Evolutionary conservation across 495 filamentous ascomycete species (phyloP), one percentile per base, ranked within the genome.

Genomic region (Lindgomyces ingoldianus): DNA sequence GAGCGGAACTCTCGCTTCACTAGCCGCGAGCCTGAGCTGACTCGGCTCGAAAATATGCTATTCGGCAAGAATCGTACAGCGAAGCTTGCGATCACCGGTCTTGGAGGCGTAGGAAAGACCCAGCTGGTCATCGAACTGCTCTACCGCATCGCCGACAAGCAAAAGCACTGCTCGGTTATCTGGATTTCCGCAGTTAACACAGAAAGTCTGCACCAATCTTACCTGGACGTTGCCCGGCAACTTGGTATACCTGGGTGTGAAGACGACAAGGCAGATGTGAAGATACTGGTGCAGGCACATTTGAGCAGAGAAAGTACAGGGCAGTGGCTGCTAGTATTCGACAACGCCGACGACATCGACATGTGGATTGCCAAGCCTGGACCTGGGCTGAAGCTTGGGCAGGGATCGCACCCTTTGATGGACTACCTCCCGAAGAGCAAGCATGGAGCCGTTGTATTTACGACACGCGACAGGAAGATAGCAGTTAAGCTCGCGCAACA

Each of bases 141-240:
- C 1, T 67, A 62, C 41, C 33, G 24, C 41, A 29, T 65, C 3
- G 39, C 21, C 30, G 57, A 67, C 12, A 57, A 25, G 10, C 30
- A 50, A 4, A 45, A 47, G 14, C 18, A 57, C 22, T 70, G 47
- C 57, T 66, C 63, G 0, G 41, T 70, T 16, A 54, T 70, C 26
- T 70, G 67, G 67, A 56, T 70, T 18, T 42, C 46, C 1, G 63
- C 63, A 41, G 27, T 33, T 4, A 67, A 49, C 45, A 61, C 52
- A 29, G 67, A 70, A 26, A 67, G 26, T n/a, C 73, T 85, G 29
- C 69, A 82, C 10, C 76, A 82, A 63, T 71, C 78, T 0, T 85
- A 79, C 66, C 14, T 39, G 8, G 69, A 73, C 0, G 78, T 84
- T 49, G 79, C 74, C 0, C 26, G 53, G 24, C 30, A 42, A 42